Percentiles rank a stretch among this genome's conserved stretches.
phyloP scores from a whole-genome alignment of 768 basidiomycete genomes.

The Tremella mesenterica region DNA sequence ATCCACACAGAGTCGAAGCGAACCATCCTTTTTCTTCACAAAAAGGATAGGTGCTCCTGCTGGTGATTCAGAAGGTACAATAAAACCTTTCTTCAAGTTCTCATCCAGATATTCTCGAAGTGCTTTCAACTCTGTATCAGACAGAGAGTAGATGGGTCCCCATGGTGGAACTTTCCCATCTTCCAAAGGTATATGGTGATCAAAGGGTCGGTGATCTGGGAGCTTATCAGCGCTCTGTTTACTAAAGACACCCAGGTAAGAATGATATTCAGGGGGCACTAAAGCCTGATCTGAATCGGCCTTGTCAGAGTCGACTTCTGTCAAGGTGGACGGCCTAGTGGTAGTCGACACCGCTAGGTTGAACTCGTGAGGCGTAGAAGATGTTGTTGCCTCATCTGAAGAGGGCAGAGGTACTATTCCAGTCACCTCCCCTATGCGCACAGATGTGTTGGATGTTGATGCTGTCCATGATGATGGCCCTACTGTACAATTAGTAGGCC shows the following conservation, averaged over 20 bases:
- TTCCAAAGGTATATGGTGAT: conserved; percentile 8
- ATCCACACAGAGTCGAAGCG: conserved; percentile 40
- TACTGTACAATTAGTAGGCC: no score
- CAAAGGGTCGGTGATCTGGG: conserved; percentile 8
- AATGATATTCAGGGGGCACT: conserved; percentile 3
- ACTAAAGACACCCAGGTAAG: conserved; percentile 9
- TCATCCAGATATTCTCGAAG: conserved; percentile 46
- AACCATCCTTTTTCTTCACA: conserved; percentile 46
- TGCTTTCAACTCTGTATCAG: conserved; percentile 40
- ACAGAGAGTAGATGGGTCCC: conserved; percentile 45
- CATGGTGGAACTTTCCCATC: conserved; percentile 22
- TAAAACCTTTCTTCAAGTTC: conserved; percentile 36
- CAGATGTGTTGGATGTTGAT: no score
- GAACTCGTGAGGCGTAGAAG: neutral
- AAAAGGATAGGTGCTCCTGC: conserved; percentile 40
- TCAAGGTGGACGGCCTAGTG: no score
- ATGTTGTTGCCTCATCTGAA: no score
- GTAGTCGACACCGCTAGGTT: neutral
- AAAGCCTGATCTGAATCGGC: neutral
- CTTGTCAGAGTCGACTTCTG: no score
- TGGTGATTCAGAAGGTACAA: conserved; percentile 13
- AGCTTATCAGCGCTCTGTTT: conserved; percentile 4
- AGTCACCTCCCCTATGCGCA: no score
- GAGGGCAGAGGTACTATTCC: no score
- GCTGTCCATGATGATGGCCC: no score